Conservation (phyloP, 2,329 filamentous ascomycete species). For the Penicillium glabrum region DNA sequence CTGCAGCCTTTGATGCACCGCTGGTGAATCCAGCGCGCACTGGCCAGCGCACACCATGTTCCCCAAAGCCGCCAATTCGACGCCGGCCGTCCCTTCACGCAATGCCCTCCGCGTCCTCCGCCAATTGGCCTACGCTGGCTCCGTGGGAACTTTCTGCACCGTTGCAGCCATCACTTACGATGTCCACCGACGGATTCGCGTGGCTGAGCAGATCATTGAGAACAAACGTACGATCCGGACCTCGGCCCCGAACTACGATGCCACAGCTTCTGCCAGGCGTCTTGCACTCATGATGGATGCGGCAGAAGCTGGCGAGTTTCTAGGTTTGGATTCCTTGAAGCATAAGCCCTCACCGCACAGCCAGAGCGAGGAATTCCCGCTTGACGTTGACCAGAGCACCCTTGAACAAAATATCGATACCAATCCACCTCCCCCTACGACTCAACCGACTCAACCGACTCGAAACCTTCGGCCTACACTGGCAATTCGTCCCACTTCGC, state of each 20-base stretch:
- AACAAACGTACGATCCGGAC: conserved; percentile 44
- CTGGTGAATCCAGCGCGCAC: conserved; percentile 24
- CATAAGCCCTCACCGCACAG: conserved; percentile 18
- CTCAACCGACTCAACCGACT: no score
- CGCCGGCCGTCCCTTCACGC: conserved; percentile 42
- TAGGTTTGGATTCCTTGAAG: conserved; percentile 39
- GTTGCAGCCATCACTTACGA: conserved; percentile 45
- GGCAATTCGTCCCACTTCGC: background rate
- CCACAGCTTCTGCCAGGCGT: conserved; percentile 36
- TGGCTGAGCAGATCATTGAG: conserved; percentile 45
- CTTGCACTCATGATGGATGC: conserved; percentile 45
- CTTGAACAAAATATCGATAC: background rate
- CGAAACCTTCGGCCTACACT: background rate
- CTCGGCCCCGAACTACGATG: conserved; percentile 44
- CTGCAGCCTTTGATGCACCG: conserved; percentile 14
- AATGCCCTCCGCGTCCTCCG: conserved; percentile 45
- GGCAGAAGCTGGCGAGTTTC: conserved; percentile 45
- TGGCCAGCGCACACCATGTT: conserved; percentile 32
- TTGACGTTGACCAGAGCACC: background rate
- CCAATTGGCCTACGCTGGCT: conserved; percentile 34
- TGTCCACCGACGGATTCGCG: conserved; percentile 38
- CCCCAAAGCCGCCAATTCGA: conserved; percentile 28
- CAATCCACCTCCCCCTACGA: background rate
- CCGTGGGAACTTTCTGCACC: conserved; percentile 42
- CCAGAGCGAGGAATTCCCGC: background rate